phyloP scores from a whole-genome alignment of 352 stramenopile species.

The Aphanomyces stellatus region DNA sequence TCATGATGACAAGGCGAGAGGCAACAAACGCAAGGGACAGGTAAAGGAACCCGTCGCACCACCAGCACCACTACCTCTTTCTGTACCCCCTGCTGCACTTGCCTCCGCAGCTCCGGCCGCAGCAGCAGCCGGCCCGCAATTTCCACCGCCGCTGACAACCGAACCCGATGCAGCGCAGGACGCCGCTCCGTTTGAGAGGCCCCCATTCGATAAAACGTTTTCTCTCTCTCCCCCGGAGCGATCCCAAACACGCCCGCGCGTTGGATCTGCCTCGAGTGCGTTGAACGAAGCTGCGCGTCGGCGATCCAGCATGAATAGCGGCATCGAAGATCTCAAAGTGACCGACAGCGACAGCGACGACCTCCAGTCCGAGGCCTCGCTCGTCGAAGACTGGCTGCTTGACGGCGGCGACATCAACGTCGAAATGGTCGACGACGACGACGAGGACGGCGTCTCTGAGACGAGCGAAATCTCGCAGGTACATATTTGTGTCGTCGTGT shows the following conservation, averaged over 20 bases:
- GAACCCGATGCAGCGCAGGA: no score
- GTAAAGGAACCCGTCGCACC: neutral
- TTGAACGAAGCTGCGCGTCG: neutral
- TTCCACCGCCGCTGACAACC: neutral
- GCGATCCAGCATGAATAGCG: neutral
- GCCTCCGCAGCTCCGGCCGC: neutral
- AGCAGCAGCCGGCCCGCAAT: neutral
- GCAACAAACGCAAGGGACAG: conserved; percentile 8
- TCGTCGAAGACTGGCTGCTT: conserved; percentile 9
- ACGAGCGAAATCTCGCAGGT: neutral
- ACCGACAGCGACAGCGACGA: conserved; percentile 4
- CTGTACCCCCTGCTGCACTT: neutral
- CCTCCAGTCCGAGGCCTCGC: neutral
- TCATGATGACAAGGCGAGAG: neutral
- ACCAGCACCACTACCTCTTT: neutral
- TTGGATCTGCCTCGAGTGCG: neutral
- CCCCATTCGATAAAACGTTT: no score
- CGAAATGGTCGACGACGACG: conserved; percentile 16
- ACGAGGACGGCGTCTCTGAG: neutral
- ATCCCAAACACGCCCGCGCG: neutral
- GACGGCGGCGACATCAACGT: conserved; percentile 12
- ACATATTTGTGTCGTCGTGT: neutral
- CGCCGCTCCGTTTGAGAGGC: no score
- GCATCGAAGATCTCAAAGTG: neutral
- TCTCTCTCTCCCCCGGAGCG: neutral